These are phyloP conservation scores for Fistulina hepatica DNA, from an alignment of 1,284 basidiomycete genomes.

Conservation along the genomic window DNA sequence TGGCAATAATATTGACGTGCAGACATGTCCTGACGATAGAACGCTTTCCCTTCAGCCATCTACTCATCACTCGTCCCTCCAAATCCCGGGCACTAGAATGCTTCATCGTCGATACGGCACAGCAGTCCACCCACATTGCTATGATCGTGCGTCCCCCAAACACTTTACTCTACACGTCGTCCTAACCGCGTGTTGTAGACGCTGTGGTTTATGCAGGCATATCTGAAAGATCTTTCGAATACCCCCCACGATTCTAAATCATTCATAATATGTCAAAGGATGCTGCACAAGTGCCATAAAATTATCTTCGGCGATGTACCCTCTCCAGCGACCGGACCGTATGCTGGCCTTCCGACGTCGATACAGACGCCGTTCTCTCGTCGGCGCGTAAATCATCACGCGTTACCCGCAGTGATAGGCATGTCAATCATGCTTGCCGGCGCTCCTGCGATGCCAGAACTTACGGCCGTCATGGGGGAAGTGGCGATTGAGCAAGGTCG, in stretches of 20 bases:
- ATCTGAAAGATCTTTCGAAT: conserved; percentile 74
- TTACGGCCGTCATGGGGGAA: conserved; percentile 66
- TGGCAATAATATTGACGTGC: conserved; percentile 6
- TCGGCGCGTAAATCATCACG: conserved; percentile 61
- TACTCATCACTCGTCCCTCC: conserved; percentile 83
- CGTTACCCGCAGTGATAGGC: conserved; percentile 74
- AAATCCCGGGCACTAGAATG: conserved; percentile 84
- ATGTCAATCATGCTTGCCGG: conserved; percentile 78
- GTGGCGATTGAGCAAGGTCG: conserved; percentile 88
- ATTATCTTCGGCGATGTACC: conserved; percentile 92
- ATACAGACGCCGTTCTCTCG: conserved; percentile 38
- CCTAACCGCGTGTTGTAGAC: conserved; percentile 45
- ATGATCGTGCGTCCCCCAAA: conserved; percentile 64
- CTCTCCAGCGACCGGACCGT: conserved; percentile 52
- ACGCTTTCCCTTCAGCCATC: conserved; percentile 54
- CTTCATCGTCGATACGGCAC: conserved; percentile 79
- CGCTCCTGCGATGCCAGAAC: conserved; percentile 63
- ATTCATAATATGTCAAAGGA: conserved; percentile 87
- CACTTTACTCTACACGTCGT: conserved; percentile 10
- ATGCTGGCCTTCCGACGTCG: conserved; percentile 42
- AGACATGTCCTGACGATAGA: background rate
- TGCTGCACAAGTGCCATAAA: conserved; percentile 89
- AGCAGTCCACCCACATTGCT: conserved; percentile 86
- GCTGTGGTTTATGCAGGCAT: conserved; percentile 95
- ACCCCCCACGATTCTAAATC: conserved; percentile 60